phyloP scores from a whole-genome alignment of 2,329 filamentous ascomycete genomes.

The Fusarium sp. region DNA sequence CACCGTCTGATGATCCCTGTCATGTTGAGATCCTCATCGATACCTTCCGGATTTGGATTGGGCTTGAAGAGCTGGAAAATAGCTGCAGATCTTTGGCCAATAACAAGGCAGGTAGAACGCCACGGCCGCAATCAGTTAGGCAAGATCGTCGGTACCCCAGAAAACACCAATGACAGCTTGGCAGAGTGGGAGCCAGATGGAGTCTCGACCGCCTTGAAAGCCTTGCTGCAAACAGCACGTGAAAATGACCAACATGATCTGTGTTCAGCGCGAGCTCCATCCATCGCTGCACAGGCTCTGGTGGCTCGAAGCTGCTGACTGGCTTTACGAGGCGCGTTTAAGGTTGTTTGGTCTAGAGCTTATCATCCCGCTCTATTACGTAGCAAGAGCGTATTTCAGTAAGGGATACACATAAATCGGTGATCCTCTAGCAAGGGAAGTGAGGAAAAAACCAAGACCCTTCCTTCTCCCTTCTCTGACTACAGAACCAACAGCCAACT shows the following conservation, averaged over 20 bases:
- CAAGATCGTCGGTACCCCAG: not conserved
- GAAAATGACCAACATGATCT: not conserved
- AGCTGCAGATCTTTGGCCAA: not conserved
- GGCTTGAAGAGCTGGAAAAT: not conserved
- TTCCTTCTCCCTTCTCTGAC: no score
- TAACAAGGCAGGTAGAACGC: not conserved
- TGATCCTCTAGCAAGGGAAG: no score
- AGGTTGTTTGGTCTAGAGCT: not conserved
- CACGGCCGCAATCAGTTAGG: not conserved
- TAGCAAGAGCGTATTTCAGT: no score
- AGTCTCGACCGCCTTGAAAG: not conserved
- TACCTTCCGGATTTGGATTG: not conserved
- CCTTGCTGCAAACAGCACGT: not conserved
- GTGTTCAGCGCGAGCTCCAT: not conserved
- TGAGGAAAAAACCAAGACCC: not conserved
- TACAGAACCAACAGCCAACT: no score
- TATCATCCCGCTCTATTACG: not conserved
- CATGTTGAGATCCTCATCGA: no score
- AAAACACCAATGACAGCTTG: not conserved
- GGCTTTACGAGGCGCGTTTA: not conserved
- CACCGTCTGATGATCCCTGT: no score
- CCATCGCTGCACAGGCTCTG: not conserved
- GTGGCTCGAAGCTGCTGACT: not conserved
- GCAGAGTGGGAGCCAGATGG: not conserved
- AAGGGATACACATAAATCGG: no score